A percentile compares a stretch with the other conserved stretches of the same genome.
phyloP scores from a whole-genome alignment of 306 rosid species.

The Vigna angularis region DNA sequence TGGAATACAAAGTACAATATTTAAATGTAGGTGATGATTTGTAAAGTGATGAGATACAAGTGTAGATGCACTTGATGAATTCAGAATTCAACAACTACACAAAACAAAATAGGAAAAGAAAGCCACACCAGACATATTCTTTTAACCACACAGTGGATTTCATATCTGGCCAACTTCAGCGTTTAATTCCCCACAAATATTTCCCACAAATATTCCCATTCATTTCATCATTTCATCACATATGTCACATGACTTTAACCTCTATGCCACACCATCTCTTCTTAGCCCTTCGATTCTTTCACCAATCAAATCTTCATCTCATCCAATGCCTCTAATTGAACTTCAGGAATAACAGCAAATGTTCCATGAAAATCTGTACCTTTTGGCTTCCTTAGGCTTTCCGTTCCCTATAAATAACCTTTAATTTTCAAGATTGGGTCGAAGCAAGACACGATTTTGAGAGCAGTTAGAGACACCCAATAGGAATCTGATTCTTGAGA shows the following conservation, averaged over 20 bases:
- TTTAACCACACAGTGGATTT: slow-evolving; percentile 18
- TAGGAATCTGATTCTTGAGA: background rate
- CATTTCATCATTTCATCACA: slow-evolving; percentile 23
- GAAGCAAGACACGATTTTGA: slow-evolving; percentile 35
- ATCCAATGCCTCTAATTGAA: slow-evolving; percentile 34
- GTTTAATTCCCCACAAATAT: slow-evolving; percentile 50
- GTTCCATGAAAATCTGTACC: slow-evolving; percentile 43
- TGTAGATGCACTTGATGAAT: background rate
- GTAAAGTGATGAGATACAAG: background rate
- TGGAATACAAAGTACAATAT: background rate
- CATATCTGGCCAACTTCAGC: slow-evolving; percentile 5
- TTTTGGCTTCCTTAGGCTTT: background rate
- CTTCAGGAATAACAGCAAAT: background rate
- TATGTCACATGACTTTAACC: background rate
- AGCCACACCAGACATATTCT: background rate
- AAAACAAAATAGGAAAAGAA: background rate
- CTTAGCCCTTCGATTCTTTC: slow-evolving; percentile 1
- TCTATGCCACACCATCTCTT: background rate
- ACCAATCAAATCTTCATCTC: background rate
- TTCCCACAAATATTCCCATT: slow-evolving; percentile 56
- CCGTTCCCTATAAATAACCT: slow-evolving; percentile 54
- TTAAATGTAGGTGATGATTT: background rate
- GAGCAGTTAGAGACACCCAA: slow-evolving; percentile 5
- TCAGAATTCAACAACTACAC: background rate
- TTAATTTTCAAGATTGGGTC: background rate